phyloP scores from a whole-genome alignment of 2,329 filamentous ascomycete genomes.

The Tolypocladium tundrense region DNA sequence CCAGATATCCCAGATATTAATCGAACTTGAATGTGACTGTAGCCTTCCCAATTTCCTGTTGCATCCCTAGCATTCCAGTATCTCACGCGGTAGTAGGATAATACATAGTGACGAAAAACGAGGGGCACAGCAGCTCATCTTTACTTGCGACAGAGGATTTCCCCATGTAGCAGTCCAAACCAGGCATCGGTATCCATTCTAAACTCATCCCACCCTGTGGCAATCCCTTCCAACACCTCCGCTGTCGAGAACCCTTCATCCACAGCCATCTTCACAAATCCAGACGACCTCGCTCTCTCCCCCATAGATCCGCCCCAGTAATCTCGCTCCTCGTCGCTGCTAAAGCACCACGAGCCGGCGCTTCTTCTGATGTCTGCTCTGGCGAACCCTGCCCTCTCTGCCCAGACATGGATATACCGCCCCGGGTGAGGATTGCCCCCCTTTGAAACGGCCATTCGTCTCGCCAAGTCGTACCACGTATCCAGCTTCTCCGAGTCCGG shows the following conservation, averaged over 20 bases:
- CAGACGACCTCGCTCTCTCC: background rate
- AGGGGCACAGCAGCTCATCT: no score
- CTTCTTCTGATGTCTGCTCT: background rate
- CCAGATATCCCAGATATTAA: background rate
- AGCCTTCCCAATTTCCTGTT: background rate
- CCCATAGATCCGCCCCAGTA: background rate
- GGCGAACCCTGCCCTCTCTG: background rate
- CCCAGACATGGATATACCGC: background rate
- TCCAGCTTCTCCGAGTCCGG: background rate
- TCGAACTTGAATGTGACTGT: background rate
- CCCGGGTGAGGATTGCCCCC: background rate
- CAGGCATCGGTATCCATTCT: background rate
- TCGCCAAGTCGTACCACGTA: background rate
- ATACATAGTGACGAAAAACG: no score
- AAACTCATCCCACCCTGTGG: background rate
- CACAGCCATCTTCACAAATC: background rate
- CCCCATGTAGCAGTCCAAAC: background rate
- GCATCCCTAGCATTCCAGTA: no score
- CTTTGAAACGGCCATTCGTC: background rate
- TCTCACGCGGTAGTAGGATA: no score
- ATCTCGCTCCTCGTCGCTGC: background rate
- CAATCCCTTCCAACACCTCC: background rate
- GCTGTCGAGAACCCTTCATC: background rate
- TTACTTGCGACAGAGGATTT: background rate
- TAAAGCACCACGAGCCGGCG: background rate